These are phyloP conservation scores for Phytophthora meadii DNA, from an alignment of 352 stramenopile genomes.

Conservation along the genomic window DNA sequence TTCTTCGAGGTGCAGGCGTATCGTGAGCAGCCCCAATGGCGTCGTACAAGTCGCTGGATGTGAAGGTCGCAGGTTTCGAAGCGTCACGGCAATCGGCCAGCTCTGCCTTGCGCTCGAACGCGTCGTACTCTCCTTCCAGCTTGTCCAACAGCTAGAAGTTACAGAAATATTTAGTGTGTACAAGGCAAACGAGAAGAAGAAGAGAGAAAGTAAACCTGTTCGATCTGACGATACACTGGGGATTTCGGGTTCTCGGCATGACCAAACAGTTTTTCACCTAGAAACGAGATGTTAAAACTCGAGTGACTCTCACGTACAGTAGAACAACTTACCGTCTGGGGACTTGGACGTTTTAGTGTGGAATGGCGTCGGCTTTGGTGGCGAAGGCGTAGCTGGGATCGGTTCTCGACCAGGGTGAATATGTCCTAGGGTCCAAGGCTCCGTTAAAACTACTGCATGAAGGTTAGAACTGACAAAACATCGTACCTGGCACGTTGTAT, in stretches of 20 bases:
- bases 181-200: background rate
- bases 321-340: conserved; percentile 21
- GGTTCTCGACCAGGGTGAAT: conserved; percentile 65
- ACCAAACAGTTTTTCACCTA: conserved; percentile 60
- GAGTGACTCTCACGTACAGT: background rate
- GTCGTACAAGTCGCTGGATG: conserved; percentile 79
- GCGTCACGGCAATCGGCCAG: conserved; percentile 52
- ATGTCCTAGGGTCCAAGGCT: conserved; percentile 45
- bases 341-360: conserved; percentile 37
- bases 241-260: conserved; percentile 58
- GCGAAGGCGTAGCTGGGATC: conserved; percentile 21
- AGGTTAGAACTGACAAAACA: too few species aligned
- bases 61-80: conserved; percentile 48
- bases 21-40: conserved; percentile 73
- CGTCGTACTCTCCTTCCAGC: conserved; percentile 67
- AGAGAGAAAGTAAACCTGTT: conserved; percentile 37
- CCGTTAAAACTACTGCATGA: background rate
- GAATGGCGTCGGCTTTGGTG: conserved; percentile 25
- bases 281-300: conserved; percentile 1
- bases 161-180: background rate
- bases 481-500: conserved; percentile 74
- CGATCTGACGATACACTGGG: conserved; percentile 66
- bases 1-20: conserved; percentile 13
- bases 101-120: conserved; percentile 50
- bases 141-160: conserved; percentile 45